Evolutionary conservation across 2,329 filamentous ascomycete genomes (phyloP).

Genomic region (Chlorencoelia australis): DNA sequence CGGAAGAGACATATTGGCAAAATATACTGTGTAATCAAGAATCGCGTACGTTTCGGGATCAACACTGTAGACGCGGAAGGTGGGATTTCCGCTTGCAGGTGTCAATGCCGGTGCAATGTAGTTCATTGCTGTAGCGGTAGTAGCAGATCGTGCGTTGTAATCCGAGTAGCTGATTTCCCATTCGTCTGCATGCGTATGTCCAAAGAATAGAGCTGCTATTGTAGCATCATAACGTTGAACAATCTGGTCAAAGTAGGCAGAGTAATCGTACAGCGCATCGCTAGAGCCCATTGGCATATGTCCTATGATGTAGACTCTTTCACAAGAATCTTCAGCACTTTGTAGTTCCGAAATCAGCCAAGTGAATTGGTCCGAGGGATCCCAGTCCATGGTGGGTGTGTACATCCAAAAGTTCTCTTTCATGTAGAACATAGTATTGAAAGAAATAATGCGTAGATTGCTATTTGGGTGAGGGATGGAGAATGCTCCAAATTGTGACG

Average conservation of each 20-base stretch:
- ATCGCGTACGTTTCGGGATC: conserved; percentile 27
- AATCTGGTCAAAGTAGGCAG: conserved; percentile 26
- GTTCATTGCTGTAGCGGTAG: conserved; percentile 21
- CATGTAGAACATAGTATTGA: conserved; percentile 34
- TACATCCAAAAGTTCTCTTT: conserved; percentile 32
- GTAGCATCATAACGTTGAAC: conserved; percentile 20
- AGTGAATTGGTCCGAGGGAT: conserved; percentile 27
- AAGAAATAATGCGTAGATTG: conserved; percentile 31
- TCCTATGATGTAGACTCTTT: conserved; percentile 31
- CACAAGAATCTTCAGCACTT: conserved; percentile 27
- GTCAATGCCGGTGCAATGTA: conserved; percentile 27
- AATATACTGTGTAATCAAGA: conserved; percentile 25
- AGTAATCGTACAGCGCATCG: conserved; percentile 29
- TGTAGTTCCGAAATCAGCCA: conserved; percentile 31
- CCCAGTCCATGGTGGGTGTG: conserved; percentile 28
- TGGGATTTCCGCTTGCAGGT: conserved; percentile 26
- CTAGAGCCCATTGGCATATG: conserved; percentile 24
- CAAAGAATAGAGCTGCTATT: conserved; percentile 25
- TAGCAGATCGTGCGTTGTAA: conserved; percentile 18
- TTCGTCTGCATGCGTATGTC: conserved; percentile 26
- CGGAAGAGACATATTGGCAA: conserved; percentile 23
- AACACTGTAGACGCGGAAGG: conserved; percentile 27
- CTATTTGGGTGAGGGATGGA: conserved; percentile 21
- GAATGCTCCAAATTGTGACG: conserved; percentile 28
- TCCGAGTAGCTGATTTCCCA: conserved; percentile 19